These are phyloP conservation scores for Scutellaria galericulata DNA, from an alignment of 257 asterid species.

Conservation along the genomic window DNA sequence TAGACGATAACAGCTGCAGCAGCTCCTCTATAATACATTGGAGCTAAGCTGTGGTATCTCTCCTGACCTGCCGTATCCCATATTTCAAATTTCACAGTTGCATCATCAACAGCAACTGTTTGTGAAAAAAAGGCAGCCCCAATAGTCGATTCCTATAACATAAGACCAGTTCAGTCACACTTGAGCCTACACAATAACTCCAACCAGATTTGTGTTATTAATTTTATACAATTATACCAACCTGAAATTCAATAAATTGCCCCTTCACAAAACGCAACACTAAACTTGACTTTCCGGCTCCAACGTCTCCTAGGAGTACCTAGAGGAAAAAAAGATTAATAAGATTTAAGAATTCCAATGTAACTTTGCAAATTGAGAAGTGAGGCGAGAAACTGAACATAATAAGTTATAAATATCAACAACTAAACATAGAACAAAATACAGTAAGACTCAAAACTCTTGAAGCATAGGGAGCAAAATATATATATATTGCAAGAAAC, in stretches of 20 bases:
- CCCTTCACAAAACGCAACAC: constrained; percentile 89
- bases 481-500: background rate
- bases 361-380: constrained; percentile 27
- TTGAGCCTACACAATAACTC: constrained; percentile 18
- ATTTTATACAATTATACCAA: constrained; percentile 40
- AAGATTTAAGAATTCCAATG: background rate
- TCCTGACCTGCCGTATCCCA: constrained; percentile 98
- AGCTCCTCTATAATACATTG: constrained; percentile 93
- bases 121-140: constrained; percentile 94
- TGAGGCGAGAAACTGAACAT: background rate
- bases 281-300: constrained; percentile 88
- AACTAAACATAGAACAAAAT: background rate
- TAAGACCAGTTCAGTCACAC: constrained; percentile 28
- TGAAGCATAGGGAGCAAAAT: background rate
- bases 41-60: constrained; percentile 92
- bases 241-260: constrained; percentile 88
- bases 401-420: background rate
- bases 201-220: background rate
- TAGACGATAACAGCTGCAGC: constrained; percentile 86
- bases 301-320: constrained; percentile 95
- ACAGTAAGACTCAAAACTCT: constrained; percentile 1
- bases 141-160: constrained; percentile 77
- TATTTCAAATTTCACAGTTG: constrained; percentile 84
- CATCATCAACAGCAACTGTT: constrained; percentile 80
- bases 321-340: constrained; percentile 10